A percentile compares a stretch with the other conserved stretches of the same genome.
Evolutionary conservation across 2,329 filamentous ascomycete genomes (phyloP).

Genomic region (Ambrosiella beaveri): DNA sequence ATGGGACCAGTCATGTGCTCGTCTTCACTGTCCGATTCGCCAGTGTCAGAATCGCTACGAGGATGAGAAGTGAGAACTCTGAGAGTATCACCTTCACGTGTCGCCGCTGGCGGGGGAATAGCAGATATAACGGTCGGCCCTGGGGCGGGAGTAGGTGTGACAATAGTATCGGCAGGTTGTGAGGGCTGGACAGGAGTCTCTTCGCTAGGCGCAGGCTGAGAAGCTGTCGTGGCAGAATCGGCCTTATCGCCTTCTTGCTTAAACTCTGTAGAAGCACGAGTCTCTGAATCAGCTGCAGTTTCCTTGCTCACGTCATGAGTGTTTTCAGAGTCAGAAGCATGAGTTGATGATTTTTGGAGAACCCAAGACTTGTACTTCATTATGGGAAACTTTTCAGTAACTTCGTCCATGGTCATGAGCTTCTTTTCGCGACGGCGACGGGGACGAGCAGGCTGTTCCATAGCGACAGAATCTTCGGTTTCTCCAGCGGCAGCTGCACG

Average conservation of each 20-base stretch:
- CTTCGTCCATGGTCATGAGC: slow-evolving; percentile 96
- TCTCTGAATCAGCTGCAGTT: too few relatives aligned
- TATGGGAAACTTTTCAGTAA: slow-evolving; percentile 91
- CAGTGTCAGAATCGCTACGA: slow-evolving; percentile 13
- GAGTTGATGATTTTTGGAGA: slow-evolving; percentile 23
- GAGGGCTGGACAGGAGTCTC: too few relatives aligned
- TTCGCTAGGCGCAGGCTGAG: too few relatives aligned
- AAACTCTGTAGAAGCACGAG: neutral
- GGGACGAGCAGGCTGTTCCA: slow-evolving; percentile 68
- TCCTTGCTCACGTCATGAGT: too few relatives aligned
- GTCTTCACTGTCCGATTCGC: slow-evolving; percentile 35
- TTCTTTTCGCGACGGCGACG: slow-evolving; percentile 90
- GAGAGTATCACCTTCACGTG: neutral
- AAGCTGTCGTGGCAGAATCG: neutral
- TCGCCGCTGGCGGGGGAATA: slow-evolving; percentile 6
- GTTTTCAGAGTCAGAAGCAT: slow-evolving; percentile 2
- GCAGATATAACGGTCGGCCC: neutral
- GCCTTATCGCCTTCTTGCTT: neutral
- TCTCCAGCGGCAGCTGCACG: slow-evolving; percentile 44
- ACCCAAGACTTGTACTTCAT: slow-evolving; percentile 96
- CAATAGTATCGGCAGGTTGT: neutral
- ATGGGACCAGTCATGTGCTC: slow-evolving; percentile 72
- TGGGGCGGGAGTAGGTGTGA: neutral
- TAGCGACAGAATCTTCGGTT: slow-evolving; percentile 74
- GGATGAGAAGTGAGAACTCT: neutral